Evolutionary conservation across 129 eudicot genomes (phyloP).

Genomic region (sunflower (Helianthus annuus)): DNA sequence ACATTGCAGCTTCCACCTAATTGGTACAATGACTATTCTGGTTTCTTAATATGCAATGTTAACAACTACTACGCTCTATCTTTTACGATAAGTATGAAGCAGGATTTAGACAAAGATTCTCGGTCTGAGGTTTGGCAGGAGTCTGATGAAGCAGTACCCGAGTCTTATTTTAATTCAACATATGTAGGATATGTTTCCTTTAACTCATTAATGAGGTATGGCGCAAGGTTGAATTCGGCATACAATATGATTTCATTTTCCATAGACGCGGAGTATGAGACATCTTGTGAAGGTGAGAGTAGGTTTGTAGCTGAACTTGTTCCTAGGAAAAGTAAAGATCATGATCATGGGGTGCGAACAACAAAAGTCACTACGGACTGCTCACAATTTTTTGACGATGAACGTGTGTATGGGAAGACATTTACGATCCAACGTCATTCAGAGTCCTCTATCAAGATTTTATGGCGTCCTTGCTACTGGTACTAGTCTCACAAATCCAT

Average conservation of each 20-base stretch:
- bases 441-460: slow-evolving; percentile 6
- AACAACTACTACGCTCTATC: not conserved
- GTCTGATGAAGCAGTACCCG: not conserved
- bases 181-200: slow-evolving; percentile 22
- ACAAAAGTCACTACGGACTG: not conserved
- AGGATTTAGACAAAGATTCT: not conserved
- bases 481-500: not conserved
- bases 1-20: not conserved
- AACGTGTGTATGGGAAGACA: not conserved
- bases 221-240: not conserved
- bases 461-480: slow-evolving; percentile 10
- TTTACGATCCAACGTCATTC: slow-evolving; percentile 14
- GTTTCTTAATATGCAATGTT: slow-evolving; percentile 16
- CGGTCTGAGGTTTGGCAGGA: not conserved
- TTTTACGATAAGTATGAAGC: slow-evolving; percentile 8
- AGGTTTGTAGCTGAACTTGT: slow-evolving; percentile 12
- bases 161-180: not conserved
- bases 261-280: not conserved
- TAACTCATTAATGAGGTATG: slow-evolving; percentile 3
- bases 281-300: slow-evolving; percentile 9
- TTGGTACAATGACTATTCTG: not conserved
- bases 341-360: not conserved
- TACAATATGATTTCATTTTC: slow-evolving; percentile 14
- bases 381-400: slow-evolving; percentile 9
- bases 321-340: slow-evolving; percentile 9